A percentile compares a stretch with the other conserved stretches of the same genome.
Conservation (phyloP, 2,329 filamentous ascomycete species). For the Septoria petroselini region DNA sequence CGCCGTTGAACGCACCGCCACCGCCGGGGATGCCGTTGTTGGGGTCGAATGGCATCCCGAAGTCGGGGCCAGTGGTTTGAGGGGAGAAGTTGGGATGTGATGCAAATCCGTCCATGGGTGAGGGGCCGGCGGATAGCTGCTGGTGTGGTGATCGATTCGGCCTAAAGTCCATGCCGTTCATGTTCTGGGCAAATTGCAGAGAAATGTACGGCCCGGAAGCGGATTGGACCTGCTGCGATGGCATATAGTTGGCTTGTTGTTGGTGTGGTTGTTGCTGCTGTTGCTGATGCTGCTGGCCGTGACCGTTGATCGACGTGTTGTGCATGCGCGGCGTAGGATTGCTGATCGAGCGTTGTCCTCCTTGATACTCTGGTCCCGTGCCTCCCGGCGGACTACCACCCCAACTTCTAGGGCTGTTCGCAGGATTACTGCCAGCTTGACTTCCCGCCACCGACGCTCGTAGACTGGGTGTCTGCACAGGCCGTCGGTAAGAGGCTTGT, state of each 20-base stretch:
- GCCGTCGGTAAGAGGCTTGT: conserved; percentile 36
- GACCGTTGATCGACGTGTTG: conserved; percentile 12
- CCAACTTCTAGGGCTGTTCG: conserved; percentile 34
- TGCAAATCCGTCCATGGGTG: conserved; percentile 11
- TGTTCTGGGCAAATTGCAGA: conserved; percentile 5
- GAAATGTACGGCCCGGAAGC: conserved; percentile 11
- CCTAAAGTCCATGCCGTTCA: conserved; percentile 18
- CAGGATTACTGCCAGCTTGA: conserved; percentile 26
- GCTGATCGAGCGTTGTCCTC: conserved; percentile 19
- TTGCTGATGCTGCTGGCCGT: conserved; percentile 5
- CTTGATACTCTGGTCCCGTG: conserved; percentile 18
- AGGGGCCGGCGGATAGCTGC: conserved; percentile 14
- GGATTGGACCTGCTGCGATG: conserved; percentile 16
- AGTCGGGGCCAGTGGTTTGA: conserved; percentile 15
- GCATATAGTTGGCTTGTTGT: conserved; percentile 23
- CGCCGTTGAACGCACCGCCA: conserved; percentile 6
- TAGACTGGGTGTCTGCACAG: conserved; percentile 35
- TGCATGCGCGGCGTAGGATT: conserved; percentile 16
- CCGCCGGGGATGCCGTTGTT: neutral
- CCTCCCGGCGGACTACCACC: conserved; percentile 27
- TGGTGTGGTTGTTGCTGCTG: conserved; percentile 14
- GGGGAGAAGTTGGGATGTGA: conserved; percentile 13
- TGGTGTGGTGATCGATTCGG: conserved; percentile 15
- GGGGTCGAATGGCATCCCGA: conserved; percentile 17
- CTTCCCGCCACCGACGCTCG: conserved; percentile 28